Base-by-base conservation (phyloP, 2,329 filamentous ascomycete genomes). In the Pseudocercospora fuligena region DNA sequence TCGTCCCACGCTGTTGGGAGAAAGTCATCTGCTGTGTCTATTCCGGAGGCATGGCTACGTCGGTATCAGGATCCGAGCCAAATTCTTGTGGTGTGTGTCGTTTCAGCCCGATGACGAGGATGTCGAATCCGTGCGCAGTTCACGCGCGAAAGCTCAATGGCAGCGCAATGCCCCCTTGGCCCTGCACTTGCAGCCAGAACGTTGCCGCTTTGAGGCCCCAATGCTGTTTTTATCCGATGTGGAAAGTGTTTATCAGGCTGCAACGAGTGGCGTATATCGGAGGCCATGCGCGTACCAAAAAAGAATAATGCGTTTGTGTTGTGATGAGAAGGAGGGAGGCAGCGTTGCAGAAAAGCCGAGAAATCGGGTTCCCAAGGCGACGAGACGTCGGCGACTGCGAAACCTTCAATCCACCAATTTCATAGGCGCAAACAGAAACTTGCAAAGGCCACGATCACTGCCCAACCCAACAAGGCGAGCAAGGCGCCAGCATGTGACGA, bases 51-150 rank as follows among this genome's bases (percentile, higher is more conserved):
- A 19, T 46, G 40, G 40, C 16, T 19, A 5, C 49, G 19, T 53
- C 49, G 49, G 49, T 27, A 53, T 53, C 49, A 53, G 21, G 49
- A 53, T 53, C 49, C 49, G 51, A 54, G 51, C 49, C 49, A 23
- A 25, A n/a, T 53, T 27, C 19, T 27, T 53, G 19, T 27, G 49
- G 49, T 53, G 49, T 27, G 21, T 29, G 51, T 54, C 51, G 51
- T 54, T 54, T 14, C 51, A 54, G 51, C 51, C 51, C 51, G 25
- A 54, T 29, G 51, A 25, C 51, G 51, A 54, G 21, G 49, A 53
- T 25, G 49, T 53, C 21, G 23, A 16, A 27, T 53, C 25, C 49
- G 25, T 53, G 49, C 49, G n/a, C 21, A 31, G 29, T 46, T 46
- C 43, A 46, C 19, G 43, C 43, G 19, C n/a, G 47, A 51, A 12